A percentile compares a stretch with the other conserved stretches of the same genome.
Evolutionary conservation across 805 yeast species (phyloP).

Genomic region (Saccharomyces jurei): DNA sequence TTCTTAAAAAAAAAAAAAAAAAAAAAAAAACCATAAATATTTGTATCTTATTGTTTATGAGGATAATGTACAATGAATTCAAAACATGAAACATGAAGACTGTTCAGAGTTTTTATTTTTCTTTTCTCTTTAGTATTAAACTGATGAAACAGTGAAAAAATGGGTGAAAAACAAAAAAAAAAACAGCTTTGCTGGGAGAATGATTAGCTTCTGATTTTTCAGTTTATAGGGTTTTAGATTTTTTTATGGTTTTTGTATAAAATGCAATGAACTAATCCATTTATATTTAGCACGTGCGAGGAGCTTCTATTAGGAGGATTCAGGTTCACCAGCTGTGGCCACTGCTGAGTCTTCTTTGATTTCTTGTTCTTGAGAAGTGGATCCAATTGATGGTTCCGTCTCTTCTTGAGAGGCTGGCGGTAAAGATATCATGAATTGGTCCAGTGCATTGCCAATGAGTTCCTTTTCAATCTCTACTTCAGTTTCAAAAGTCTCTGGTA

Average conservation of each 20-base stretch:
- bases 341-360: not conserved
- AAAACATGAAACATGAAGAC: not conserved
- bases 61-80: not conserved
- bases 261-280: not conserved
- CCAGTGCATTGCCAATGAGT: slow-evolving; percentile 19
- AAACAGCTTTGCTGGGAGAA: not conserved
- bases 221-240: not conserved
- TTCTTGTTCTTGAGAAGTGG: not conserved
- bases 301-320: not conserved
- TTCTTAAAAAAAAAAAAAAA: not conserved
- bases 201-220: not conserved
- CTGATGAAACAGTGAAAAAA: not conserved
- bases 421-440: slow-evolving; percentile 15
- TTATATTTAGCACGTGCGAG: not conserved
- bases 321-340: not conserved
- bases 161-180: not conserved
- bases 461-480: slow-evolving; percentile 15
- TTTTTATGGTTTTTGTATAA: not conserved
- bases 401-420: not conserved
- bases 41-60: not conserved
- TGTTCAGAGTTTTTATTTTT: not conserved
- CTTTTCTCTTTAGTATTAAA: not conserved
- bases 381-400: not conserved
- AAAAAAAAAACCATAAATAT: not conserved
- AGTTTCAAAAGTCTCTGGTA: slow-evolving; percentile 14